These are phyloP conservation scores for Umbelopsis vinacea DNA, from an alignment of 192 early-diverging fungal species.

Conservation along the genomic window DNA sequence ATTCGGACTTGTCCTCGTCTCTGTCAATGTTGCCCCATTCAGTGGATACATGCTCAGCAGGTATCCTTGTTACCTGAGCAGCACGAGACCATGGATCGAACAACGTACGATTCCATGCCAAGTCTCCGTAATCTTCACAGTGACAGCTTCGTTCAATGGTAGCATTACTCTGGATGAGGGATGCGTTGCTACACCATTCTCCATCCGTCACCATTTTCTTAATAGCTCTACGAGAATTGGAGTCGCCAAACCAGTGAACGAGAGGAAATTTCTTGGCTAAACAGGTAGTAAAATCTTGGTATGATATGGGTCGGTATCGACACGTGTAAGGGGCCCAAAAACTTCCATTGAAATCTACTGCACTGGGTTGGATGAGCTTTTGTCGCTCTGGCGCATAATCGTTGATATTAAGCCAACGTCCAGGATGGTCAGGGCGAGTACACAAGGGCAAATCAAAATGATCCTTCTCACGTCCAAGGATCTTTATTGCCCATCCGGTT, in stretches of 20 bases:
- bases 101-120: constrained; percentile 33
- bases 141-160: constrained; percentile 32
- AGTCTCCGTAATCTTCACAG: constrained; percentile 52
- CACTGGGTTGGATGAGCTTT: constrained; percentile 1
- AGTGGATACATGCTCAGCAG: neutral
- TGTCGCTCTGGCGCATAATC: constrained; percentile 33
- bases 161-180: neutral
- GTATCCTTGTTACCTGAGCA: neutral
- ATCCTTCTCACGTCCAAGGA: constrained; percentile 12
- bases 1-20: neutral
- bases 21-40: neutral
- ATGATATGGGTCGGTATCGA: constrained; percentile 40
- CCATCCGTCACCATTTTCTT: constrained; percentile 47
- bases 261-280: constrained; percentile 35
- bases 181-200: neutral
- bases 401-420: constrained; percentile 46
- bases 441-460: constrained; percentile 53
- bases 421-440: constrained; percentile 34
- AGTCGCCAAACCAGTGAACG: constrained; percentile 55
- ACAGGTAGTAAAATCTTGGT: constrained; percentile 46
- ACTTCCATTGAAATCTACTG: constrained; percentile 8
- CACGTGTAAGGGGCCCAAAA: constrained; percentile 57
- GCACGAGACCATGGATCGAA: constrained; percentile 31
- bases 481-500: neutral
- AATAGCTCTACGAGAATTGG: constrained; percentile 49